phyloP scores from a whole-genome alignment of 768 basidiomycete species.

The Suillus clintonianus region DNA sequence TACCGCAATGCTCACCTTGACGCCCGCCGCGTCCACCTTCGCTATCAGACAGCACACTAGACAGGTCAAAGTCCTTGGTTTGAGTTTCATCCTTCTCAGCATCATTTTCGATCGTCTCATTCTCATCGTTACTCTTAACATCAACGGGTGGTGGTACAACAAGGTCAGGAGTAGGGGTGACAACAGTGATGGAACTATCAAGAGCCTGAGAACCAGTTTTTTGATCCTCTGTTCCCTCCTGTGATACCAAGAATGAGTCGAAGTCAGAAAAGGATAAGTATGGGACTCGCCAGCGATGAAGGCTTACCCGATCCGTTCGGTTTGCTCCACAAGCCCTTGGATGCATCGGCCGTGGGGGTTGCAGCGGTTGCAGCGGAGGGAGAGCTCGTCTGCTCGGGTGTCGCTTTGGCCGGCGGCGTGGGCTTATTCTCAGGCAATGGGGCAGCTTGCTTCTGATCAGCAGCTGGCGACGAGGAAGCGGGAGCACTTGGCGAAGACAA shows the following conservation, averaged over 20 bases:
- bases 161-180: conserved; percentile 14
- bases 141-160: conserved; percentile 28
- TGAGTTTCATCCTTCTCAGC: conserved; percentile 25
- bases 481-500: background rate
- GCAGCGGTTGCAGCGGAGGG: background rate
- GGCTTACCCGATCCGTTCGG: conserved; percentile 28
- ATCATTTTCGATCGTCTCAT: conserved; percentile 23
- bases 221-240: conserved; percentile 16
- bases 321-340: conserved; percentile 9
- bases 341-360: background rate
- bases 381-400: background rate
- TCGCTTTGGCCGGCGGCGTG: conserved; percentile 10
- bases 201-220: background rate
- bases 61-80: conserved; percentile 5
- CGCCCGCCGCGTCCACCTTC: conserved; percentile 10
- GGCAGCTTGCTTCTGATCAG: background rate
- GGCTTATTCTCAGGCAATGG: background rate
- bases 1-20: conserved; percentile 15
- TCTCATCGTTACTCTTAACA: conserved; percentile 24
- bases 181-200: conserved; percentile 14
- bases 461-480: background rate
- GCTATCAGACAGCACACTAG: conserved; percentile 18
- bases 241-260: conserved; percentile 26
- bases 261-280: conserved; percentile 25
- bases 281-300: conserved; percentile 31